A percentile compares a stretch with the other conserved stretches of the same genome.
These are phyloP conservation scores for Penicillium goetzii DNA, from an alignment of 495 filamentous ascomycete species.

Conservation along the genomic window DNA sequence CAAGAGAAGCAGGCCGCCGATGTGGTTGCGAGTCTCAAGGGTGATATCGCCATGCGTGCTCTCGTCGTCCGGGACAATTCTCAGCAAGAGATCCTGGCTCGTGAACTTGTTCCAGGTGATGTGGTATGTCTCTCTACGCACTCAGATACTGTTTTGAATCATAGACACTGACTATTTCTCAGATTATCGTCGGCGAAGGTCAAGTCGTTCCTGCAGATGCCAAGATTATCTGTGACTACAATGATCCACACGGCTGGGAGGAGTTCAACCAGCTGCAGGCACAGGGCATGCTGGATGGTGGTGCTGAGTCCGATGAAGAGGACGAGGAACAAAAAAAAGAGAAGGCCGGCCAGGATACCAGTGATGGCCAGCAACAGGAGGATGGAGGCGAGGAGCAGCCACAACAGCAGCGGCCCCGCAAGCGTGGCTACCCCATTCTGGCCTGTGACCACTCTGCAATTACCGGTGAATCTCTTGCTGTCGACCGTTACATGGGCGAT, in stretches of 20 bases:
- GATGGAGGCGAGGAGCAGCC: slow-evolving; percentile 21
- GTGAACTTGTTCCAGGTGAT: slow-evolving; percentile 78
- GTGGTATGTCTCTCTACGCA: slow-evolving; percentile 59
- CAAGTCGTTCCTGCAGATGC: slow-evolving; percentile 71
- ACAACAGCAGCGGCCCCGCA: slow-evolving; percentile 26
- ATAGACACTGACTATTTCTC: slow-evolving; percentile 37
- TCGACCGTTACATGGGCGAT: slow-evolving; percentile 74
- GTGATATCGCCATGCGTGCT: slow-evolving; percentile 78
- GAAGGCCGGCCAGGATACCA: slow-evolving; percentile 4
- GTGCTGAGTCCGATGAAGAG: slow-evolving; percentile 57
- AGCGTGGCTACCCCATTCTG: slow-evolving; percentile 59
- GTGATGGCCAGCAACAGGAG: slow-evolving; percentile 10
- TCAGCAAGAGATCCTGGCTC: slow-evolving; percentile 69
- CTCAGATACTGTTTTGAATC: not conserved
- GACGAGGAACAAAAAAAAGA: slow-evolving; percentile 27
- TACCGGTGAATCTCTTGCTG: slow-evolving; percentile 72
- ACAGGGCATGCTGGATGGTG: slow-evolving; percentile 58
- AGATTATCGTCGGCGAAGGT: slow-evolving; percentile 70
- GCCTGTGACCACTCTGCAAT: slow-evolving; percentile 75
- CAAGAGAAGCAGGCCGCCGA: slow-evolving; percentile 85
- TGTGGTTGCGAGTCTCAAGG: slow-evolving; percentile 77
- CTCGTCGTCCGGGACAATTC: slow-evolving; percentile 66
- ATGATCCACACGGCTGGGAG: slow-evolving; percentile 66
- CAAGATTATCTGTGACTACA: slow-evolving; percentile 72
- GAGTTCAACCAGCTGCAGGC: slow-evolving; percentile 60